phyloP scores from a whole-genome alignment of 768 basidiomycete species.

The Naganishia friedmannii region DNA sequence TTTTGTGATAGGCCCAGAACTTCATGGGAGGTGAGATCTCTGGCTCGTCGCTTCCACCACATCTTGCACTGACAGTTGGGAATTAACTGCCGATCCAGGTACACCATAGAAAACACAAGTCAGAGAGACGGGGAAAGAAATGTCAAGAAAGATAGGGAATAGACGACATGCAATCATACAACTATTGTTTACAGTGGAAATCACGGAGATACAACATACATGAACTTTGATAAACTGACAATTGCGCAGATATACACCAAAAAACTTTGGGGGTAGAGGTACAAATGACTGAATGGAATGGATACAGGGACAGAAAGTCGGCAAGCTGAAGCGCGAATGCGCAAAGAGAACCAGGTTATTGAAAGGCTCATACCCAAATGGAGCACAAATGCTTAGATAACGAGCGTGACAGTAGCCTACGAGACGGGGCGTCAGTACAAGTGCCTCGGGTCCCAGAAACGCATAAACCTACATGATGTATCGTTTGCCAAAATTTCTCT shows the following conservation, averaged over 20 bases:
- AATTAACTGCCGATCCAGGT: not conserved
- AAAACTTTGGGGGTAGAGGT: not conserved
- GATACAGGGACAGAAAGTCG: too few species aligned
- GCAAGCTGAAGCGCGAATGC: too few species aligned
- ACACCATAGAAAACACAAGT: not conserved
- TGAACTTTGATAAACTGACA: not conserved
- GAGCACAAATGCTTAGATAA: not conserved
- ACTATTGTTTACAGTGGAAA: not conserved
- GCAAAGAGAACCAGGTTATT: not conserved
- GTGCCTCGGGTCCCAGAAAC: too few species aligned
- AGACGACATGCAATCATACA: not conserved
- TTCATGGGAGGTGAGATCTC: constrained; percentile 15
- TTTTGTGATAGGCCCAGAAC: not conserved
- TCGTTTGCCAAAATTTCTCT: constrained; percentile 21
- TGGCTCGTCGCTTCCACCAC: too few species aligned
- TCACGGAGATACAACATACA: not conserved
- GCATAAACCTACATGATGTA: constrained; percentile 5
- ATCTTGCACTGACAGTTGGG: not conserved
- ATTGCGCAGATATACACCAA: not conserved
- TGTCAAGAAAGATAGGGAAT: not conserved
- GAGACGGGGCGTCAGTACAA: not conserved
- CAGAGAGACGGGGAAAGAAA: not conserved
- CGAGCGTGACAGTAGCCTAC: constrained; percentile 13
- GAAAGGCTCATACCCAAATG: too few species aligned
- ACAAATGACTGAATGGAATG: not conserved